Percentiles rank a stretch among this genome's conserved stretches.
phyloP scores from a whole-genome alignment of 176 grass and related monocot genomes.

The Alloteropsis semialata region DNA sequence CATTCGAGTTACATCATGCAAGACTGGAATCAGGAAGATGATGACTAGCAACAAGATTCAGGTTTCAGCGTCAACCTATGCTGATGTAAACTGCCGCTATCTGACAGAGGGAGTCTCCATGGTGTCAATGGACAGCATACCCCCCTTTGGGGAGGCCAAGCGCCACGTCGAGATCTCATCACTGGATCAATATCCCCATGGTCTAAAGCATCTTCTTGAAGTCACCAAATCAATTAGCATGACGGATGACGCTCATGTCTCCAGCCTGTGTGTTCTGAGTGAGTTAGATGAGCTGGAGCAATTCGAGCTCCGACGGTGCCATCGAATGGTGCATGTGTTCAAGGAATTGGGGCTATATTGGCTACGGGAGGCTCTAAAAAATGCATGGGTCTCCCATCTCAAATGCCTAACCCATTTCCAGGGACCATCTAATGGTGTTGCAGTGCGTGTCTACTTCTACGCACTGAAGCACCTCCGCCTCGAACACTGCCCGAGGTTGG shows the following conservation, averaged over 20 bases:
- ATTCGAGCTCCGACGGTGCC: no score
- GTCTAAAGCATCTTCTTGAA: rapidly evolving
- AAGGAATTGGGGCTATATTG: no score
- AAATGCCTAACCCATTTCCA: background rate
- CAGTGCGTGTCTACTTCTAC: rapidly evolving
- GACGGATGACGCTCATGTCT: background rate
- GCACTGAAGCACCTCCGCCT: constrained; percentile 2
- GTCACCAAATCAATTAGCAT: constrained; percentile 7
- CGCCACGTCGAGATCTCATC: background rate
- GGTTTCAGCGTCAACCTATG: background rate
- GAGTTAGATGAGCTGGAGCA: rapidly evolving
- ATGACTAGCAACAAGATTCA: background rate
- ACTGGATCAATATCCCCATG: background rate
- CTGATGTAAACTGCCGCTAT: background rate
- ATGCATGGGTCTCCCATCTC: no score
- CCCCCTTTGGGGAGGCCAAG: background rate
- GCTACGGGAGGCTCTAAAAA: no score
- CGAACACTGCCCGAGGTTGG: constrained; percentile 21
- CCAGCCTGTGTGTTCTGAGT: rapidly evolving
- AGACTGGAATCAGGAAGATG: background rate
- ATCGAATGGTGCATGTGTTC: no score
- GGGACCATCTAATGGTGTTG: no score
- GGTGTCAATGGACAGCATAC: no score
- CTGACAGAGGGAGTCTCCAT: background rate
- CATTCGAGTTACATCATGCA: constrained; percentile 8